phyloP scores from a whole-genome alignment of 2,329 filamentous ascomycete species.

The Apiospora kogelbergensis region DNA sequence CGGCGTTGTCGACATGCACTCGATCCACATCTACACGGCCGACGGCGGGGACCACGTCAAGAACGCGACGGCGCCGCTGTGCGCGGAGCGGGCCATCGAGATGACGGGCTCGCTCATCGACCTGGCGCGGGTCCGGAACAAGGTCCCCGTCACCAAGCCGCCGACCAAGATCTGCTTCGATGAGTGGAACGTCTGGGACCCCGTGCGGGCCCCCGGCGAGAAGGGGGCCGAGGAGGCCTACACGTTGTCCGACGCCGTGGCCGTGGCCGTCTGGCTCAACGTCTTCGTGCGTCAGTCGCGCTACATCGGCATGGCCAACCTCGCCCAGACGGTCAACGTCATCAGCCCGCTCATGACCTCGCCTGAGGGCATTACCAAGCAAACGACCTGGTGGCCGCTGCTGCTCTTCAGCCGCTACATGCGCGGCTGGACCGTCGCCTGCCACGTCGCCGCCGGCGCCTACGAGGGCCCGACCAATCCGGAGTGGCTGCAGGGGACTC shows the following conservation, averaged over 20 bases:
- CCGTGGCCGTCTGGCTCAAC: conserved; percentile 75
- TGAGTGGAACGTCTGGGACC: conserved; percentile 85
- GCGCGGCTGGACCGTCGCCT: conserved; percentile 68
- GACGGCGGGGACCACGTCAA: conserved; percentile 44
- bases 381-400: conserved; percentile 75
- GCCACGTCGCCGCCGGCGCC: conserved; percentile 61
- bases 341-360: conserved; percentile 76
- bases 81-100: conserved; percentile 73
- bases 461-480: conserved; percentile 70
- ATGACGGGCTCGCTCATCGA: conserved; percentile 69
- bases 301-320: conserved; percentile 75
- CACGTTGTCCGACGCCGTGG: conserved; percentile 72
- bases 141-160: conserved; percentile 57
- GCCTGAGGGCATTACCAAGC: conserved; percentile 61
- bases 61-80: conserved; percentile 62
- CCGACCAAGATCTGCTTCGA: conserved; percentile 76
- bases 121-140: conserved; percentile 69
- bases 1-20: conserved; percentile 74
- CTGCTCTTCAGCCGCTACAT: conserved; percentile 70
- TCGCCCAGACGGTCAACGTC: conserved; percentile 77
- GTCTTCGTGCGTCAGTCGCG: conserved; percentile 72
- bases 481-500: conserved; percentile 61
- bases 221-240: conserved; percentile 72
- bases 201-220: conserved; percentile 67
- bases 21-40: conserved; percentile 76